Percentiles rank a stretch among this genome's conserved stretches.
These are phyloP conservation scores for Haematococcus lacustris DNA, from an alignment of 139 green algal species.

Conservation along the genomic window DNA sequence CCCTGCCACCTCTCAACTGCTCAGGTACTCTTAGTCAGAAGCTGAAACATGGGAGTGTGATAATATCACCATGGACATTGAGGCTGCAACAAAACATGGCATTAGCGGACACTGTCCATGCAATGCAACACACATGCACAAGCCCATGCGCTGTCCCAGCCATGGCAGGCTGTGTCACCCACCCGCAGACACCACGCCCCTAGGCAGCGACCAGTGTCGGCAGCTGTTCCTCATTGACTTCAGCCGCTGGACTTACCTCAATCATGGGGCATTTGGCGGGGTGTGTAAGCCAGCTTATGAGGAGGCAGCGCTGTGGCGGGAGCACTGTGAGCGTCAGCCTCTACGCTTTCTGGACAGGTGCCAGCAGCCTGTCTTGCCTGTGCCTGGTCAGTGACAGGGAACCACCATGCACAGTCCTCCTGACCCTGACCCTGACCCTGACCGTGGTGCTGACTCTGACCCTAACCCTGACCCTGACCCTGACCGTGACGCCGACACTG, in stretches of 20 bases:
- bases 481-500: too few relatives aligned
- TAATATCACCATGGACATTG: constrained; percentile 1
- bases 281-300: constrained; percentile 26
- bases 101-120: too few relatives aligned
- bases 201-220: constrained; percentile 14
- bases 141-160: too few relatives aligned
- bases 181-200: too few relatives aligned
- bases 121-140: neutral
- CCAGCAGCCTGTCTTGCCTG: too few relatives aligned
- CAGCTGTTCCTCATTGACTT: constrained; percentile 58
- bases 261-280: constrained; percentile 61
- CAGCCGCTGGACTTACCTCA: constrained; percentile 32
- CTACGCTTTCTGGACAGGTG: constrained; percentile 35
- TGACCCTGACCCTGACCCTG: too few relatives aligned
- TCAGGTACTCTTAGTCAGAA: neutral
- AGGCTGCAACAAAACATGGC: neutral
- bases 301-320: constrained; percentile 43
- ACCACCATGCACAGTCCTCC: too few relatives aligned
- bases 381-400: too few relatives aligned
- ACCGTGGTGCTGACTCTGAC: too few relatives aligned
- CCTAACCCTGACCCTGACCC: too few relatives aligned
- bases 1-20: neutral
- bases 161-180: too few relatives aligned
- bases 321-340: constrained; percentile 55
- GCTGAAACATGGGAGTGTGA: neutral